Evolutionary conservation across 1,284 basidiomycete genomes (phyloP), one percentile per base, ranked within the genome.

Genomic region (Rhodofomes roseus): DNA sequence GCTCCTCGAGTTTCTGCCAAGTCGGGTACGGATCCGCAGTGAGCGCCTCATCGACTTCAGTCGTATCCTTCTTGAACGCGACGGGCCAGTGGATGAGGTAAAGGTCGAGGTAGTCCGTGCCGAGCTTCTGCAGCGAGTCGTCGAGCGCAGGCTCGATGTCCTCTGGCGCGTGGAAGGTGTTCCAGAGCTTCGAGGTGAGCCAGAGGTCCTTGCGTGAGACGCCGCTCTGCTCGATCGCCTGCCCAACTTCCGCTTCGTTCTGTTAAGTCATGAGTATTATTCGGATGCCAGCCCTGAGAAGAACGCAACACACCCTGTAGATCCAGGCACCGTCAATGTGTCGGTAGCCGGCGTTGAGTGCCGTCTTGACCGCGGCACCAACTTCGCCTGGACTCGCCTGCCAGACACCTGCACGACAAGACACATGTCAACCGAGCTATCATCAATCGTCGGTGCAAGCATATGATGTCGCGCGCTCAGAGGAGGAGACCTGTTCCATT

Each of bases 41-140:
- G n/a, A 93, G 81, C 7, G 79, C 78, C 59, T 77, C 73, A 60
- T 93, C 85, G 50, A 88, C 65, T 66, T 77, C 68, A 54, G 75
- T 76, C 56, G 80, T 83, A 43, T 78, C 77, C 59, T 82, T 83
- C 68, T 89, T 86, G 70, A 90, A 81, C 4, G 90, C 90, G 11
- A 90, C 73, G 0, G 87, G 86, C 86, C 92, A 95, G 74, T 94
- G 92, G 58, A 94, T 90, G 59, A 93, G 78, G 68, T 90, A 89
- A 54, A 90, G 73, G 68, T 95, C 93, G 48, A 95, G 79, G 67
- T 94, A 94, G 59, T 90, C 84, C 0, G 86, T 86, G 1, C 85
- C 86, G 2, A 95, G 84, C 55, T 76, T 81, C 29, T 76, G 66
- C 6, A 95, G 80, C 0, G 89, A 85, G 56, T 89, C 81, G 62